Evolutionary conservation across 441 rosid species (phyloP).

Genomic region (Adansonia rubrostipa): DNA sequence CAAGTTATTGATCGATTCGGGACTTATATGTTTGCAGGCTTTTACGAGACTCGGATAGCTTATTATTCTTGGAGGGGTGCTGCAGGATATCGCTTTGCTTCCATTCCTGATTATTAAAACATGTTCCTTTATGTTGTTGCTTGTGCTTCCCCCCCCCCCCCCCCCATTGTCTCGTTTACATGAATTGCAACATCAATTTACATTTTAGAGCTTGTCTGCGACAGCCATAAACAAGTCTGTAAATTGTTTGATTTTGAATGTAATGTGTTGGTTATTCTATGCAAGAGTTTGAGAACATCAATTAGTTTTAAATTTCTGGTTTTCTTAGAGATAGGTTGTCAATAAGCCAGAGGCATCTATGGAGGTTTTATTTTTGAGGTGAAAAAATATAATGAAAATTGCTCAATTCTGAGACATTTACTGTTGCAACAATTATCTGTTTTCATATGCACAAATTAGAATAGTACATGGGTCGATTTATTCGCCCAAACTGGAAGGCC

Average conservation of each 20-base stretch:
- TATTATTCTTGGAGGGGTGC: constrained; percentile 91
- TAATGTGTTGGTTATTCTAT: background rate
- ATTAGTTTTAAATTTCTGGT: background rate
- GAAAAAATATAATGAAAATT: background rate
- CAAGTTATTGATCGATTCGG: background rate
- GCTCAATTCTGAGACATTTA: too few relatives aligned
- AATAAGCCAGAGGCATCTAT: background rate
- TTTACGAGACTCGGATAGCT: constrained; percentile 84
- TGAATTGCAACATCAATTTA: background rate
- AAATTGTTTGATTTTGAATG: background rate
- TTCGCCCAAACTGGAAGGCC: too few relatives aligned
- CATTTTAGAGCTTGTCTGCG: background rate
- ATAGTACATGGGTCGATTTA: too few relatives aligned
- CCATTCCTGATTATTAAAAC: constrained; percentile 69
- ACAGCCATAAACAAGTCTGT: background rate
- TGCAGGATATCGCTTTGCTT: constrained; percentile 69
- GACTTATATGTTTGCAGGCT: constrained; percentile 52
- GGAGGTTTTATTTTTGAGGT: background rate
- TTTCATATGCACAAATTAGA: background rate
- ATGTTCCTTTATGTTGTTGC: background rate
- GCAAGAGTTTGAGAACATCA: background rate
- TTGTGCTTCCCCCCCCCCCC: background rate
- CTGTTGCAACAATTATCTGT: background rate
- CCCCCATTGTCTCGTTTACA: background rate
- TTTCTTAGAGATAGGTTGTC: background rate